Base-by-base conservation (phyloP, 306 rosid species). In the Cucurbita moschata region DNA sequence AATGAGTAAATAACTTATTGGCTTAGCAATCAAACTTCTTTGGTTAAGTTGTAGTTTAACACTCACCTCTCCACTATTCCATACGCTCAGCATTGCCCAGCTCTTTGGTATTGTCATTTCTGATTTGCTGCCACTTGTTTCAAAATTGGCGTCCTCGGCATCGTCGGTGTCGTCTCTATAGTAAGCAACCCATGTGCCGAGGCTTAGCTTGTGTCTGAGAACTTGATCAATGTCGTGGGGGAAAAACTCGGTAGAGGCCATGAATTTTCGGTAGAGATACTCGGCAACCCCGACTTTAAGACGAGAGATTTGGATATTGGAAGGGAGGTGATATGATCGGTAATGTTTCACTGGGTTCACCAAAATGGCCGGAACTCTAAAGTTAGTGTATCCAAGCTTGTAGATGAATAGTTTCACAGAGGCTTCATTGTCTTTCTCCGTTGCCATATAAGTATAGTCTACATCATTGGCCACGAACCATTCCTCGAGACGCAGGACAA, bases 81-180 rank as follows among this genome's bases (percentile, higher is more conserved):
- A 94, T 8, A 94, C 96, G 70, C 98, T 94, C 39, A 94, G 78
- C 90, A 93, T 85, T 16, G 97, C 98, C 97, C 97, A 94, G 72
- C 81, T 83, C 6, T 70, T 76, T 13, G 73, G 72, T 21, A 66
- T 66, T 1, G 30, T n/a, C 35, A 66, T 66, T 9, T 91, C 96
- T 0, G 71, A 64, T 7, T 79, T 49, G 44, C 73, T 71, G 15
- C 86, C 82, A n/a, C 60, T 21, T 13, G 77, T 61, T 66, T 83
- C 87, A 71, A 84, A 81, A 56, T 80, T 75, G 71, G 39, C 1
- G 8, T 9, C 11, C 5, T 5, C 11, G 30, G 82, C 13, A 44
- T 12, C 0, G 23, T 9, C 26, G 23, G 23, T 21, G 1, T 64
- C 87, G 7, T 88, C 92, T 80, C 83, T 86, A 10, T 79, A 88